Evolutionary conservation across 805 yeast species (phyloP), one percentile per base, ranked within the genome.

Genomic region (Hanseniaspora lindneri): DNA sequence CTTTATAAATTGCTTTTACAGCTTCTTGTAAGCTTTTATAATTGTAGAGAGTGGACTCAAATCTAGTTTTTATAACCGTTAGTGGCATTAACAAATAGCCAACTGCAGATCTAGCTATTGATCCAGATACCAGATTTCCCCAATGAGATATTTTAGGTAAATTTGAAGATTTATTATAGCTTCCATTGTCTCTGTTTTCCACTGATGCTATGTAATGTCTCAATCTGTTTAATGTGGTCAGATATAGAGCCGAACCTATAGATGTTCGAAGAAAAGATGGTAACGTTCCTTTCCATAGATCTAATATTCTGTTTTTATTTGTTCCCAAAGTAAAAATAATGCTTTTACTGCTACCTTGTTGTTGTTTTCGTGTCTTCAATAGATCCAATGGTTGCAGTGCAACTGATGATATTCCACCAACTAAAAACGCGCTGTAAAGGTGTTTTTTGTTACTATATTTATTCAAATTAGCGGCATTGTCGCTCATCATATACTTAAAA

Each of bases 41-140:
- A 36, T 73, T 64, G 63, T 84, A 89, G 49, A 81, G 54, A 32
- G 80, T 79, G 4, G 95, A 84, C 66, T 92, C 97, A 58, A 74
- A 87, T 32, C 96, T 71, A 4, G 94, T 92, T 60, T 92, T 92
- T 25, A 92, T 64, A 3, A 92, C 78, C 0, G 98, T 92, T 9
- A 92, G 74, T 0, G 98, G 98, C 98, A 92, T 92, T 5, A 95
- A 85, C 8, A 84, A 53, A 53, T 80, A 73, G 1, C 98, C 98
- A 1, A 87, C 94, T 1, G 75, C 50, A 0, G 87, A 86, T 50
- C 98, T 69, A 1, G 94, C 79, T 2, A 79, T 56, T 37, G 84
- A 83, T 3, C 98, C 97, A 0, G 88, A 72, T 6, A 75, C 46
- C 44, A 88, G 64, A 60, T 92, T 92, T 52, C 79, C 87, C 28